phyloP scores from a whole-genome alignment of 768 basidiomycete species.

The Sistotremastrum niveocremeum region DNA sequence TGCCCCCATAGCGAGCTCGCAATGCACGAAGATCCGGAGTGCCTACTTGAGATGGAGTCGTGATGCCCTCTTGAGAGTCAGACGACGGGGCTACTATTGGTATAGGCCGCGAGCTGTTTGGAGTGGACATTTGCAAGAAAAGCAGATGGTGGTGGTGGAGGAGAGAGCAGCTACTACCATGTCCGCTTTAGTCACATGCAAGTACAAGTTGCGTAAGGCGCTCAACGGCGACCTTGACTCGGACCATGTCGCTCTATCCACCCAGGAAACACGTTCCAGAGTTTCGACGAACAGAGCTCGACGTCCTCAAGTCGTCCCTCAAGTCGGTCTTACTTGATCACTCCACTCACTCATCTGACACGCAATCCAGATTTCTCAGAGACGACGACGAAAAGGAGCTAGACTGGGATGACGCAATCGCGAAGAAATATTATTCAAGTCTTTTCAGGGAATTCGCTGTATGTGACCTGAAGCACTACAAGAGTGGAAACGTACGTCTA shows the following conservation, averaged over 20 bases:
- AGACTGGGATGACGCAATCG: constrained; percentile 77
- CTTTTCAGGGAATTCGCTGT: constrained; percentile 88
- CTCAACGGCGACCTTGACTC: too few relatives aligned
- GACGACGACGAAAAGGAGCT: constrained; percentile 32
- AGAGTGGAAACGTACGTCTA: constrained; percentile 64
- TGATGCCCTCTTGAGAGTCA: not conserved
- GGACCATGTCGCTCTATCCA: too few relatives aligned
- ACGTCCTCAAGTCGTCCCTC: constrained; percentile 62
- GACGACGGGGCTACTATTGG: too few relatives aligned
- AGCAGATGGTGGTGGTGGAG: too few relatives aligned
- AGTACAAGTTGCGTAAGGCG: too few relatives aligned
- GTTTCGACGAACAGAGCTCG: constrained; percentile 39
- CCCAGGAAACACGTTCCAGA: too few relatives aligned
- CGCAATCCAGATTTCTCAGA: constrained; percentile 52
- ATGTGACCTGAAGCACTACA: constrained; percentile 93
- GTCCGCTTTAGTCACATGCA: too few relatives aligned
- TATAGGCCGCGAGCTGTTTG: too few relatives aligned
- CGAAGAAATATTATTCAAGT: constrained; percentile 74
- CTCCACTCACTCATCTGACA: not conserved
- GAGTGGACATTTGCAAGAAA: too few relatives aligned
- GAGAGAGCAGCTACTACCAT: too few relatives aligned
- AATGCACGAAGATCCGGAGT: constrained; percentile 53
- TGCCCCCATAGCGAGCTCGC: constrained; percentile 51
- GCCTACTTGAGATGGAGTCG: constrained; percentile 27
- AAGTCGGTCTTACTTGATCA: constrained; percentile 26